These are phyloP conservation scores for Beta lomatogona DNA, from an alignment of 179 eudicot genomes.

Conservation along the genomic window DNA sequence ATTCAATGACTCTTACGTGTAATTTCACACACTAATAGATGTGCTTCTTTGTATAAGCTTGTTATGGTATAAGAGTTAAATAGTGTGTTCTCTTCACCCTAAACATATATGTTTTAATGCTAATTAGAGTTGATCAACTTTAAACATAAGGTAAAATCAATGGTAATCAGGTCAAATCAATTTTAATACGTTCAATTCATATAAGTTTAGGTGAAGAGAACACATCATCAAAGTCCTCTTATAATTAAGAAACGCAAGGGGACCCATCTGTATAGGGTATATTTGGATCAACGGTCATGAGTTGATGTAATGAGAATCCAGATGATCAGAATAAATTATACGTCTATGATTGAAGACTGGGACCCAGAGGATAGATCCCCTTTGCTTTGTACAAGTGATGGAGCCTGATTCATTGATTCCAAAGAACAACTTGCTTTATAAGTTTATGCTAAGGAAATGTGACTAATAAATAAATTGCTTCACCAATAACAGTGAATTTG, in stretches of 20 bases:
- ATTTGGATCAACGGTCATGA: slow-evolving; percentile 3
- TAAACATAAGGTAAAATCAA: too few relatives aligned
- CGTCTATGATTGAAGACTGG: background rate
- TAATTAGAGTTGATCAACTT: too few relatives aligned
- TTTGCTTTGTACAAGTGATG: slow-evolving; percentile 4
- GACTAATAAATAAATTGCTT: slow-evolving; percentile 14
- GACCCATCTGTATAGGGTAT: background rate
- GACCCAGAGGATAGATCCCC: slow-evolving; percentile 13
- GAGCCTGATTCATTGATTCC: slow-evolving; percentile 16
- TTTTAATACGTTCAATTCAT: too few relatives aligned
- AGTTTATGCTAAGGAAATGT: slow-evolving; percentile 17
- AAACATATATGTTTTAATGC: too few relatives aligned
- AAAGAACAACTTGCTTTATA: slow-evolving; percentile 11
- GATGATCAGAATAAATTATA: background rate
- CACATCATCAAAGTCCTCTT: background rate
- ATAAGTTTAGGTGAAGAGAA: too few relatives aligned
- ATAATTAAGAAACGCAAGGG: background rate
- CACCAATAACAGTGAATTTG: background rate
- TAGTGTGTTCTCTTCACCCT: too few relatives aligned
- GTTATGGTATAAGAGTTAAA: too few relatives aligned
- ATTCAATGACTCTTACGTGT: too few relatives aligned
- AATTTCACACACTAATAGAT: too few relatives aligned
- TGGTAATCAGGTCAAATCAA: too few relatives aligned
- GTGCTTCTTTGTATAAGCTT: too few relatives aligned
- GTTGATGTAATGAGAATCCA: background rate